These are phyloP conservation scores for Psilocybe cyanescens DNA, from an alignment of 768 basidiomycete genomes.

Conservation along the genomic window DNA sequence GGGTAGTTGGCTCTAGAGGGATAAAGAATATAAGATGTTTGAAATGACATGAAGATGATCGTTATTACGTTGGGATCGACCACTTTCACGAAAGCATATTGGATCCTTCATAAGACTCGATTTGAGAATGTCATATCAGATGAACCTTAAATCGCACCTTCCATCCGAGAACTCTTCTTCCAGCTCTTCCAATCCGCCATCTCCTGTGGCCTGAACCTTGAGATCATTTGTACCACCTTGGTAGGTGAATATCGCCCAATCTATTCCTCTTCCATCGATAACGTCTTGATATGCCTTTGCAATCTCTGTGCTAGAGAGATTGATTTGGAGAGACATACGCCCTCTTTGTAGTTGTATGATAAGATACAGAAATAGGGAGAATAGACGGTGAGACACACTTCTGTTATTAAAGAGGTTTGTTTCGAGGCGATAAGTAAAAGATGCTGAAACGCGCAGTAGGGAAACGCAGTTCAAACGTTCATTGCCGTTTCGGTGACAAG, in stretches of 20 bases:
- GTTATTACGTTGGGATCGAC: conserved; percentile 78
- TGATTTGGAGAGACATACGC: conserved; percentile 78
- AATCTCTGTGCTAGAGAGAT: conserved; percentile 76
- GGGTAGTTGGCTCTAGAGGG: conserved; percentile 69
- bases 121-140: conserved; percentile 14
- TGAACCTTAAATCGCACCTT: conserved; percentile 51
- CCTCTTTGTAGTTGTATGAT: neutral
- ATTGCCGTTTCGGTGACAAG: neutral
- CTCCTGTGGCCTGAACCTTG: conserved; percentile 85
- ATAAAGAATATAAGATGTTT: conserved; percentile 3
- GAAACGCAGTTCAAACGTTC: neutral
- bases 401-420: neutral
- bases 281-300: conserved; percentile 76
- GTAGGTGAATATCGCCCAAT: conserved; percentile 84
- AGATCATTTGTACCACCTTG: conserved; percentile 84
- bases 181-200: conserved; percentile 86
- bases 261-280: conserved; percentile 64
- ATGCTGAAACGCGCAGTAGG: neutral
- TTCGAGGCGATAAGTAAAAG: neutral
- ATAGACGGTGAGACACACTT: neutral
- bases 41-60: neutral
- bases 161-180: conserved; percentile 97
- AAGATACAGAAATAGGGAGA: neutral
- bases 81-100: conserved; percentile 90
- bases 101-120: conserved; percentile 65